Base-by-base conservation (phyloP, 2,329 filamentous ascomycete species). In the Elsinoe perseae region DNA sequence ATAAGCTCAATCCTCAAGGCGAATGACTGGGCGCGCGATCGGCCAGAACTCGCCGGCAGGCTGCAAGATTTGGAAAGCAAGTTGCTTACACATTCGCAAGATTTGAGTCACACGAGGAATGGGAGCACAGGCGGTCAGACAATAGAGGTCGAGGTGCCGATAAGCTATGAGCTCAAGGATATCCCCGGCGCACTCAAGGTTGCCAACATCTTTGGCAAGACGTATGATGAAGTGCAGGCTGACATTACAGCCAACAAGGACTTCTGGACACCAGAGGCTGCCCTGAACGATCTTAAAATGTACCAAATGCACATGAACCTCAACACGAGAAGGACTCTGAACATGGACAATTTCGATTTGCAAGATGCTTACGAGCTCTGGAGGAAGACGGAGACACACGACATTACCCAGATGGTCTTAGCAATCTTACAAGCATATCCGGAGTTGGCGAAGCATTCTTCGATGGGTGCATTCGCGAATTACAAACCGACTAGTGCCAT, bases 181-280 rank as follows among this genome's bases (percentile, higher is more conserved):
- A 98, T 98, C 93, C 85, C 85, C 34, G 80, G 96, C 72, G 93
- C 95, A 25, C 86, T 93, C 68, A 81, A 86, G 32, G 91, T 98
- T 23, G 87, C 86, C 52, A 85, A 80, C 64, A 87, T 96, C 61
- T 98, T 97, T 71, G 87, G 86, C 43, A 78, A 92, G 58, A 83
- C 84, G 42, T 83, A 86, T 62, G 83, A 84, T 1, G 84, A 93
- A 62, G 85, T 91, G 4, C 93, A 98, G 72, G 80, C 81, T 42
- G 91, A 96, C 65, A 88, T 98, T 66, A 87, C 95, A 70, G 80
- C 83, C 50, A 82, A 95, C 70, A 87, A 86, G 62, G 78, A 82
- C 4, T 72, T 81, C 1, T 98, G 93, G 93, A 96, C 89, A 1
- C 90, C 95, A 67, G 89, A 92, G 68, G 89, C 89, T 38, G 93